Evolutionary conservation across 2,329 filamentous ascomycete genomes (phyloP).

Genomic region (Paraconiothyrium sp.): DNA sequence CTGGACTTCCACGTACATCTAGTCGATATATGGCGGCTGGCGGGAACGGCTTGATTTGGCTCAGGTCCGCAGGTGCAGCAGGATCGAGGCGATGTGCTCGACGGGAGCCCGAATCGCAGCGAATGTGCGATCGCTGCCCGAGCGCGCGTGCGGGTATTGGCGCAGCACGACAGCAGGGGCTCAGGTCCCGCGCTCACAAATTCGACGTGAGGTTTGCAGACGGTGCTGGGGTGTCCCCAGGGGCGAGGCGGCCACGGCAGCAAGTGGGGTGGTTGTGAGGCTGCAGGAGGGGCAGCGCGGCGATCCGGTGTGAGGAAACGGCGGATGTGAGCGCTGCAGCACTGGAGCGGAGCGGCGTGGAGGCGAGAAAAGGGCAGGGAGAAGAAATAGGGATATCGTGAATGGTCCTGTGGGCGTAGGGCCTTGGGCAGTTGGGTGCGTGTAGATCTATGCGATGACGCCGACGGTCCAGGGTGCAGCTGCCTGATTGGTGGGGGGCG

Average conservation of each 20-base stretch:
- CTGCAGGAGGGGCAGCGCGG: conserved; percentile 15
- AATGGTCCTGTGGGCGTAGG: conserved; percentile 12
- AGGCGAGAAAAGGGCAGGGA: neutral
- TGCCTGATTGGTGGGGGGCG: conserved; percentile 7
- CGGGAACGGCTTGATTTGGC: conserved; percentile 21
- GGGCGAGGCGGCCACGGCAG: conserved; percentile 19
- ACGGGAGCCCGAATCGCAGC: conserved; percentile 28
- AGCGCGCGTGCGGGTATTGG: conserved; percentile 27
- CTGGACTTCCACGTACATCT: conserved; percentile 47
- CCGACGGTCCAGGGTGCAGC: neutral
- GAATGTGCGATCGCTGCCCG: conserved; percentile 29
- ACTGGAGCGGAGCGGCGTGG: neutral
- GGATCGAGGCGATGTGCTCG: conserved; percentile 18
- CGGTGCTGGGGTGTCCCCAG: conserved; percentile 27
- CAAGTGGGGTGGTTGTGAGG: conserved; percentile 22
- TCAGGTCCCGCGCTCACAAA: conserved; percentile 14
- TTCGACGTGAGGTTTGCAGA: conserved; percentile 24
- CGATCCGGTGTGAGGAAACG: conserved; percentile 7
- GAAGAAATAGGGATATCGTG: conserved; percentile 16
- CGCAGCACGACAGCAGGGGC: conserved; percentile 25
- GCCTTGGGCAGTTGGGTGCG: conserved; percentile 5
- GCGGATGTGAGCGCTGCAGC: neutral
- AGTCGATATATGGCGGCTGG: conserved; percentile 29
- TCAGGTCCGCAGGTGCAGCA: conserved; percentile 19
- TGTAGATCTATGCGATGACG: conserved; percentile 10